Base-by-base conservation (phyloP, 2,329 filamentous ascomycete genomes). In the Fusarium nodosum region DNA sequence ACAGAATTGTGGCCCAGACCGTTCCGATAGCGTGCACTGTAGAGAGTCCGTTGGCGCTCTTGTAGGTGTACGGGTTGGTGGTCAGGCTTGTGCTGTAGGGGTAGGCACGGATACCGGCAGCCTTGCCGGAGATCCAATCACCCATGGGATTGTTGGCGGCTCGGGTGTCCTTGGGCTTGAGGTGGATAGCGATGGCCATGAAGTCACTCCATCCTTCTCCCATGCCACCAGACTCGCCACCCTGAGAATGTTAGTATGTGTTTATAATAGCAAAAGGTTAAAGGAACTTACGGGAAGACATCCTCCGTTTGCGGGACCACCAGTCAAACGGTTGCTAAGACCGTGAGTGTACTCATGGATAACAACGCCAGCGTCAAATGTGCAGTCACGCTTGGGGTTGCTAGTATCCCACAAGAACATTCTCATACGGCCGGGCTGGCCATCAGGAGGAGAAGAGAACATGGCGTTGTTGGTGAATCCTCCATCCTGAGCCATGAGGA, bases 291-390 rank as follows among this genome's bases (percentile, higher is more conserved):
- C 48, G 15, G 56, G 72, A 18, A 88, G 79, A 67, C 86, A 88
- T 50, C 75, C 79, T 30, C 71, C 77, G 80, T 88, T 89, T 46
- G 80, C 78, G 1, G 87, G 86, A 1, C 87, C 87, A 51, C 87
- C 87, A 0, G 87, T 89, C 30, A 89, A 80, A 41, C 87, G 86
- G 77, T 80, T 88, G 16, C 75, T 77, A n/a, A 1, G 46, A 4
- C 83, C 84, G 77, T 87, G 85, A 2, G 82, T 86, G 73, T 84
- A 87, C 73, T 88, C 86, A 79, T 90, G 88, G 64, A 90, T 84
- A 24, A 90, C 81, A 20, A 90, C 85, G 59, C 86, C 85, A 8
- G 85, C 83, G 48, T 90, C 87, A 66, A 90, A 89, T n/a, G 82
- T 77, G 60, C 82, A 83, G 75, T 89, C 87, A 9, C 86, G 81